Conservation (phyloP, 169 alveolate species). For the Plasmodium vivax region DNA sequence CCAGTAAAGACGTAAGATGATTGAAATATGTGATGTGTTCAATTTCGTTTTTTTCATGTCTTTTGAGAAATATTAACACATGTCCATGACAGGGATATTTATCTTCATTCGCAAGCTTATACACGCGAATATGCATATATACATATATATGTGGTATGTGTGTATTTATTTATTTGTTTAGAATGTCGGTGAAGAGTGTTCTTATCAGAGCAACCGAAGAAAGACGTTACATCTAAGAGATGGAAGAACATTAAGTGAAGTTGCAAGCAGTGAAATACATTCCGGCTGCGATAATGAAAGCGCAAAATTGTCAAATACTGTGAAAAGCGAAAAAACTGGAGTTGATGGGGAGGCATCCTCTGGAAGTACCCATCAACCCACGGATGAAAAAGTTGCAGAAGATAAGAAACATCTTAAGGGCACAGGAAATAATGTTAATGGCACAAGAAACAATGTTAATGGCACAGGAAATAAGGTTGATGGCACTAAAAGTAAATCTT, state of each 20-base stretch:
- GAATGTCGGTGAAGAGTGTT: not conserved
- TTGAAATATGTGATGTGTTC: not conserved
- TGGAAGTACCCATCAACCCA: not conserved
- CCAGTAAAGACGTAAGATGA: not conserved
- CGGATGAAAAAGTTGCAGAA: not conserved
- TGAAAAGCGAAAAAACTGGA: not conserved
- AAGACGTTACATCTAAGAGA: not conserved
- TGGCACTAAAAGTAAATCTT: not conserved
- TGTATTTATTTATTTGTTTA: not conserved
- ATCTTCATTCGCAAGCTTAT: not conserved
- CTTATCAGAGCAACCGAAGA: not conserved
- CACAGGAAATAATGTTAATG: not conserved
- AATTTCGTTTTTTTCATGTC: not conserved
- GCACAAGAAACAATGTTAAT: too few species aligned
- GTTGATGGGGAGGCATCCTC: not conserved
- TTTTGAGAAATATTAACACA: not conserved
- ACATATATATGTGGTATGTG: not conserved
- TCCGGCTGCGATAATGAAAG: too few species aligned
- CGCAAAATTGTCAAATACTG: not conserved
- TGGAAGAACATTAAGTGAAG: constrained; percentile 6
- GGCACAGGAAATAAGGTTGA: too few species aligned
- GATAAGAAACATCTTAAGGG: not conserved
- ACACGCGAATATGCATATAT: not conserved
- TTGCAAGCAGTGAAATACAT: not conserved
- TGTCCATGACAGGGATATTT: not conserved